A percentile compares a stretch with the other conserved stretches of the same genome.
phyloP scores from a whole-genome alignment of 495 filamentous ascomycete genomes.

The Cetradonia linearis region DNA sequence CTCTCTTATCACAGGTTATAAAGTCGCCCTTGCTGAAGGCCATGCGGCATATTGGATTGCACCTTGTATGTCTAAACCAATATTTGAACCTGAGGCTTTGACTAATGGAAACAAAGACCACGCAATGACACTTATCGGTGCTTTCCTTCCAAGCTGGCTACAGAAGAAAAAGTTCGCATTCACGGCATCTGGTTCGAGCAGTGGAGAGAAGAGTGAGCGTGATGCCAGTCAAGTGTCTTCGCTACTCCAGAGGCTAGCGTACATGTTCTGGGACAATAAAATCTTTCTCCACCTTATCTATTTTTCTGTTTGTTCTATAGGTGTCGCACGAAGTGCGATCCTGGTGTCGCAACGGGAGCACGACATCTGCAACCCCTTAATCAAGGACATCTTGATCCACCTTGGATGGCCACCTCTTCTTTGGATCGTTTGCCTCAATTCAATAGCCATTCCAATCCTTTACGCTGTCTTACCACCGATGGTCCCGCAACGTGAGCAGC shows the following conservation, averaged over 20 bases:
- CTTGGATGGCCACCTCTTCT: constrained; percentile 12
- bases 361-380: background rate
- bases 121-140: constrained; percentile 2
- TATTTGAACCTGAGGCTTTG: no score
- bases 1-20: constrained; percentile 12
- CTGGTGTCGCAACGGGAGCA: background rate
- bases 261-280: constrained; percentile 11
- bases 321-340: constrained; percentile 1
- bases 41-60: constrained; percentile 15
- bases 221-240: background rate
- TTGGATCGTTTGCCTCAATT: constrained; percentile 8
- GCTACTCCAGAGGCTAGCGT: background rate
- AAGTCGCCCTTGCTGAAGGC: constrained; percentile 11
- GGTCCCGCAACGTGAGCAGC: constrained; percentile 3
- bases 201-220: background rate
- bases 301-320: constrained; percentile 4
- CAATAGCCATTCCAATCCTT: constrained; percentile 5
- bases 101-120: background rate
- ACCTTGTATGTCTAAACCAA: background rate
- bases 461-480: constrained; percentile 6
- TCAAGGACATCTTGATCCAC: background rate
- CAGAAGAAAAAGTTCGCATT: constrained; percentile 6
- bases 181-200: constrained; percentile 9
- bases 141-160: constrained; percentile 9
- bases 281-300: constrained; percentile 15